Evolutionary conservation across 139 green algal genomes (phyloP).

Genomic region (Raphidocelis subcapitata): DNA sequence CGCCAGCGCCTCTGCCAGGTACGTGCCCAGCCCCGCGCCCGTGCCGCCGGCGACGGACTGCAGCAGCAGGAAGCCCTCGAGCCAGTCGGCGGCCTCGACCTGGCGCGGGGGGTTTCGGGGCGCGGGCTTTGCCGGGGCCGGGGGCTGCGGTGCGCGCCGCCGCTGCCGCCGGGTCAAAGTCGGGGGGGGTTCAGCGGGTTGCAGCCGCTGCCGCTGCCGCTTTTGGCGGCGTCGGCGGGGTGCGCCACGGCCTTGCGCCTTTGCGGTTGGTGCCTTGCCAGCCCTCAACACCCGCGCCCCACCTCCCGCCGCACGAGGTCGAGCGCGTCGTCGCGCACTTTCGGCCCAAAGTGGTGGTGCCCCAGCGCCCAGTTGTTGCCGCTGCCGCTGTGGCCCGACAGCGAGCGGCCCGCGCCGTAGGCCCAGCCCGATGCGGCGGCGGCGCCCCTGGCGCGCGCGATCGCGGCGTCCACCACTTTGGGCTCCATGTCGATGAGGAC

Average conservation of each 20-base stretch:
- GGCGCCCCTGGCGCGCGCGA: not conserved
- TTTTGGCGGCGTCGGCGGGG: too few species aligned
- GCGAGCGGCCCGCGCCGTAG: constrained; percentile 39
- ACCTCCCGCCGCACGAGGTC: constrained; percentile 68
- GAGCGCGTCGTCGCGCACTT: constrained; percentile 34
- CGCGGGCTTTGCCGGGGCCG: not conserved
- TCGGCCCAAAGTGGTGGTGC: constrained; percentile 60
- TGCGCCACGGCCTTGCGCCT: too few species aligned
- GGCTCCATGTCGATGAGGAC: constrained; percentile 90
- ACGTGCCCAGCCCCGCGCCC: constrained; percentile 75
- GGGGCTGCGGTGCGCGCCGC: not conserved
- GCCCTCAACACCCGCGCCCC: too few species aligned
- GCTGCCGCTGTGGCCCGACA: constrained; percentile 62
- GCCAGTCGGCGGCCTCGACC: constrained; percentile 68
- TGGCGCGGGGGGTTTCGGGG: too few species aligned
- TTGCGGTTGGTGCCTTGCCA: too few species aligned
- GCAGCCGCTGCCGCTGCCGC: too few species aligned
- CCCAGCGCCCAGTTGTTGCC: constrained; percentile 90
- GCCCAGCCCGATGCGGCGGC: constrained; percentile 44
- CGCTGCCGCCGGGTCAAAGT: constrained; percentile 15
- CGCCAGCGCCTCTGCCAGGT: constrained; percentile 57
- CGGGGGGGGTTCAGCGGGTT: constrained; percentile 15
- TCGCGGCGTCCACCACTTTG: constrained; percentile 60
- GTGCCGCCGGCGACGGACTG: constrained; percentile 87
- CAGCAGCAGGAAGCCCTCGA: constrained; percentile 77